Evolutionary conservation across 1,284 basidiomycete genomes (phyloP), one percentile per base, ranked within the genome.

Genomic region (Cryptococcus sp.): DNA sequence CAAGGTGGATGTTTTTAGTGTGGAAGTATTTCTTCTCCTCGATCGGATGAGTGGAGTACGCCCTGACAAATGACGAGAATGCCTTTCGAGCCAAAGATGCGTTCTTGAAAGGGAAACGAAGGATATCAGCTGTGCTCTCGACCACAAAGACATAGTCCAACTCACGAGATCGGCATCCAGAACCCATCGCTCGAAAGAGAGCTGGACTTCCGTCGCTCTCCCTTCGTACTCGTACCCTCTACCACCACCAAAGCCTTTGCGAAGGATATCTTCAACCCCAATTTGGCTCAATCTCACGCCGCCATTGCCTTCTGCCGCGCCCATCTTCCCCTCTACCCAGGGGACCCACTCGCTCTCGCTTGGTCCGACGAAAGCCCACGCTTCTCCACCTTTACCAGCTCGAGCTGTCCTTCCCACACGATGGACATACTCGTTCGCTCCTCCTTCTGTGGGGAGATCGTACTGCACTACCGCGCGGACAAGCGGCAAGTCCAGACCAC

Each of bases 11-110:
- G 67, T 93, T 85, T 38, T 90, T 88, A 55, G 97, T 87, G 77
- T 97, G 93, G 82, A 99, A 99, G 59, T 96, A 91, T 62, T 90
- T 86, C 70, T 98, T 98, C 77, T 99, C 96, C 61, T 88, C 87
- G 4, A 90, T 85, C 0, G 95, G 94, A 79, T 99, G 96, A 0
- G 96, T 99, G 10, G 96, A 91, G 78, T 99, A 99, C 0, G 96
- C 96, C 56, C 96, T 85, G 78, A 98, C 88, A 75, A 95, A 93
- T 0, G 95, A 96, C 23, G 87, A 82, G 78, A 90, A 99, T 0
- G 93, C 96, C 69, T 85, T 88, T 40, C 91, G 86, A 3, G 96
- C 94, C 5, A 89, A 77, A 5, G 82, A 80, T 10, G 85, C 83
- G 70, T 94, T 87, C 91, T 95, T 8, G 11, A n/a, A 40, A 16